Base-by-base conservation (phyloP, 2,329 filamentous ascomycete species). In the Fusarium bactridioides region DNA sequence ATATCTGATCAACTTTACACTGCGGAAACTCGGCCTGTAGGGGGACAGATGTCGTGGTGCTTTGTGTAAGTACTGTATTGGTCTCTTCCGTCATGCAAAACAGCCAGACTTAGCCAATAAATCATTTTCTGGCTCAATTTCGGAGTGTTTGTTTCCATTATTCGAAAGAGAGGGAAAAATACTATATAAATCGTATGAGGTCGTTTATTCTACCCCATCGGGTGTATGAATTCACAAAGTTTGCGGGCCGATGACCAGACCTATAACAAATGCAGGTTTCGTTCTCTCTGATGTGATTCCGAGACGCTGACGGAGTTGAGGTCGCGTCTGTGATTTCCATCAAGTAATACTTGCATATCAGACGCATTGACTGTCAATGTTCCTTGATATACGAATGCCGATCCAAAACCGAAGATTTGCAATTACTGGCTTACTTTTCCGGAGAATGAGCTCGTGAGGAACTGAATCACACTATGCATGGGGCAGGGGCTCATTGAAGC, bases 151-250 rank as follows among this genome's bases (percentile, higher is more conserved):
- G 27, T 47, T 35, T 48, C 35, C 11, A 43, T 59, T 47, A 50
- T 59, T 45, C 6, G 3, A 23, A 47, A 27, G 18, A 7, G 19
- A 8, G 25, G 5, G 25, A 18, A 25, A 55, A 53, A 61, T 25
- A n/a, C 8, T 12, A 25, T 29, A 31, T 25, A n/a, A 25, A 56
- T 76, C 72, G 69, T 76, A 74, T 58, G 74, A 76, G 61, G 48
- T 64, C 43, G 27, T 41, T 53, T 50, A 38, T 23, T 27, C 59
- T 62, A n/a, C 27, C 47, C 61, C 40, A 67, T 62, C 35, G 27
- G 48, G 8, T 45, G 44, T 58, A 10, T 48, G 44, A 67, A 47
- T 56, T 60, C 40, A 50, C 19, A 5, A 64, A 25, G 51, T 50
- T 60, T 29, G 37, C 61, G 55, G 58, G 45, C 33, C 71, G 64